Conservation (phyloP, 495 filamentous ascomycete species). For the Wilcoxina mikolae region DNA sequence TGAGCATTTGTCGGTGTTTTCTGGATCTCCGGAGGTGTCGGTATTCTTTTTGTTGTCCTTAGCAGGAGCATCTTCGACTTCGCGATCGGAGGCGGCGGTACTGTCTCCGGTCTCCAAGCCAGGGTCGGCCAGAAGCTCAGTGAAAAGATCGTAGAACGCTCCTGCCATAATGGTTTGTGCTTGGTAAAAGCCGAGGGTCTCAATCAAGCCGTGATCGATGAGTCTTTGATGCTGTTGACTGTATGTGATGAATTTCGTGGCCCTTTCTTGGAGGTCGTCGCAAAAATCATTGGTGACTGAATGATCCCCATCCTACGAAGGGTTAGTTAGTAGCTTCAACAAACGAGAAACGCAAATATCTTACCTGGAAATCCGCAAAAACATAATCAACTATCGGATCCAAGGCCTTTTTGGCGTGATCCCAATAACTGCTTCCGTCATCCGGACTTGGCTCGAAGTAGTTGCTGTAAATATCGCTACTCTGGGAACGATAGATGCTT, state of each 20-base stretch:
- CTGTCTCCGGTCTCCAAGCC: too few species aligned
- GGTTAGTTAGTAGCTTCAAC: neutral
- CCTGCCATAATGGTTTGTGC: neutral
- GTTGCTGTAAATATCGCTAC: neutral
- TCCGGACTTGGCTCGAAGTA: neutral
- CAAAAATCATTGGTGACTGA: neutral
- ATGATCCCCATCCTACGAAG: neutral
- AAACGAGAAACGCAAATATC: neutral
- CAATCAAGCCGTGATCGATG: neutral
- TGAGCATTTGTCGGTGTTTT: neutral
- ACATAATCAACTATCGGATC: too few species aligned
- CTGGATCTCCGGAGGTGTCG: too few species aligned
- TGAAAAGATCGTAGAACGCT: slow-evolving; percentile 7
- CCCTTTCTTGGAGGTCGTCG: neutral
- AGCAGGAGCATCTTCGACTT: too few species aligned
- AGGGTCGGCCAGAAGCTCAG: slow-evolving; percentile 3
- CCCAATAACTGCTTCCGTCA: too few species aligned
- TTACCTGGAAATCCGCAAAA: neutral
- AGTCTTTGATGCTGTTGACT: neutral
- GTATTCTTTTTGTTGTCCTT: too few species aligned
- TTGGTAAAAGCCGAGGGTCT: neutral
- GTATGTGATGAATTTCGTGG: neutral
- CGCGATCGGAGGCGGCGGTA: too few species aligned
- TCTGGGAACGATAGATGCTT: neutral
- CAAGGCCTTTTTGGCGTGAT: too few species aligned